Evolutionary conservation across 2,329 filamentous ascomycete genomes (phyloP), one percentile per base, ranked within the genome.

Genomic region (Stagonosporopsis chrysanthemi): DNA sequence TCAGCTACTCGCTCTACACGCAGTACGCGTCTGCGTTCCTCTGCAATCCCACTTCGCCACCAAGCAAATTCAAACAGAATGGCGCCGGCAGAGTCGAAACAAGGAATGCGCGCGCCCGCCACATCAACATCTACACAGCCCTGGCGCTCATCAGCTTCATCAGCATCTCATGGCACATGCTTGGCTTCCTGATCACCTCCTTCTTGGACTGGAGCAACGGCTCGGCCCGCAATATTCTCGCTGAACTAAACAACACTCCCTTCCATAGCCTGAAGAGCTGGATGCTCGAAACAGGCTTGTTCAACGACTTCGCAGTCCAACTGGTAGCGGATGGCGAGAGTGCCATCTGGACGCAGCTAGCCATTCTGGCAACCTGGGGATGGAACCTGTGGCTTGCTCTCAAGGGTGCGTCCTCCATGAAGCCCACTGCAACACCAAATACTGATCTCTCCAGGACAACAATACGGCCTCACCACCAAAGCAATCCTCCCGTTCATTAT

Each of bases 91-190:
- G 40, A 12, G 45, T 61, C 33, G 52, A 59, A 15, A 53, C 65
- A 5, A 59, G 61, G 22, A 38, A 51, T 31, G 69, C 63, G 23
- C 65, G 66, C 17, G 57, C 53, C 15, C 60, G 64, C 11, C 69
- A 72, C 19, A 60, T 73, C 44, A 68, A 67, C 14, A 66, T 70
- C 38, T 72, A 74, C 49, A 56, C 64, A 5, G 58, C 64, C 24
- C 58, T 74, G 6, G 67, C 70, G 2, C 61, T 64, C 1, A 46
- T 72, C 26, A 71, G 65, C 49, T 75, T 76, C 50, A 60, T 62
- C 3, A 63, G 63, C 2, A 50, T 74, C 1, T 71, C 69, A 0
- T 73, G 67, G 41, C 61, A 74, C 44, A 75, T 75, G 72, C 64
- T 71, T 15, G 64, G 60, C 33, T 75, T 75, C 44, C 60, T 75